These are phyloP conservation scores for Phytopythium sindhum DNA, from an alignment of 352 stramenopile species.

Conservation along the genomic window DNA sequence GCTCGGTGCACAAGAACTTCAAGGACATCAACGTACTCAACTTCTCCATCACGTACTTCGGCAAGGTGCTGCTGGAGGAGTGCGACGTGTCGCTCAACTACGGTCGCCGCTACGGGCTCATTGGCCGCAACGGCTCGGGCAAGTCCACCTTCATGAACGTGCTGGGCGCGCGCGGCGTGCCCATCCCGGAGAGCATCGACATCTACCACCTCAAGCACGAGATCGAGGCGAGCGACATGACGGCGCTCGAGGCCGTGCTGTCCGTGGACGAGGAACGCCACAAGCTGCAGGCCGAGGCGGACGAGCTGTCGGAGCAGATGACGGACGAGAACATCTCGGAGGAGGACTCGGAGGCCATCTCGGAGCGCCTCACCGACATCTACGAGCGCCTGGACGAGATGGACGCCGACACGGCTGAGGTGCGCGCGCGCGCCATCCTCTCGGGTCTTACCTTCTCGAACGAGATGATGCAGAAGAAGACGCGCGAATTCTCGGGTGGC, in stretches of 20 bases:
- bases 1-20: slow-evolving; percentile 92
- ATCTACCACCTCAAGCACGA: slow-evolving; percentile 97
- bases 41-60: slow-evolving; percentile 96
- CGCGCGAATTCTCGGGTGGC: slow-evolving; percentile 92
- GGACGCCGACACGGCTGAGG: slow-evolving; percentile 92
- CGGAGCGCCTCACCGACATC: slow-evolving; percentile 90
- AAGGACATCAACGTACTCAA: slow-evolving; percentile 98
- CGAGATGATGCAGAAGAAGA: slow-evolving; percentile 94
- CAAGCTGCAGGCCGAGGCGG: slow-evolving; percentile 91
- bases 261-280: slow-evolving; percentile 93
- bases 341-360: slow-evolving; percentile 79
- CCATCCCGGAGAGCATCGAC: slow-evolving; percentile 95
- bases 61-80: slow-evolving; percentile 95
- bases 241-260: slow-evolving; percentile 94
- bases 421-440: slow-evolving; percentile 93
- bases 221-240: slow-evolving; percentile 93
- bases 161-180: slow-evolving; percentile 92
- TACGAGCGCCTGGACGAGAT: slow-evolving; percentile 96
- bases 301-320: slow-evolving; percentile 91
- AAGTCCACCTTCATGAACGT: slow-evolving; percentile 98
- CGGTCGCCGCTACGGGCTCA: slow-evolving; percentile 96
- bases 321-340: slow-evolving; percentile 86
- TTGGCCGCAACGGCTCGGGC: slow-evolving; percentile 95
- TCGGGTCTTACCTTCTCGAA: slow-evolving; percentile 95
- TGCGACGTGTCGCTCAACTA: slow-evolving; percentile 97